Conservation (phyloP, 768 basidiomycete species). For the Suillus occidentalis region DNA sequence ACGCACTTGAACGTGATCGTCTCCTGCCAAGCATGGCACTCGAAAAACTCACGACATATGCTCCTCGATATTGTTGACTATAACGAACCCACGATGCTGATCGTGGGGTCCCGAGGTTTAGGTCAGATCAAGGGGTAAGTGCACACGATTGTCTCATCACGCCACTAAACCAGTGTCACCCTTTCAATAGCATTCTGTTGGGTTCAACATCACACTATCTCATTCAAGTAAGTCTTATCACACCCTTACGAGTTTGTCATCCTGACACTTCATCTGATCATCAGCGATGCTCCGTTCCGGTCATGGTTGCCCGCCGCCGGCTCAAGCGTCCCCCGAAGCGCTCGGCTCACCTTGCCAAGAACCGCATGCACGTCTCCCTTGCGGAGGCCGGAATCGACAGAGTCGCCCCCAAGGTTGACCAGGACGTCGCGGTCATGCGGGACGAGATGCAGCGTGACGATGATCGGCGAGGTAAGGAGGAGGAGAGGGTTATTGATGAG, state of each 20-base stretch:
- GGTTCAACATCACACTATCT: conserved; percentile 96
- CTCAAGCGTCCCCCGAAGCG: conserved; percentile 85
- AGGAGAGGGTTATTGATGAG: conserved; percentile 24
- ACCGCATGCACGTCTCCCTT: conserved; percentile 81
- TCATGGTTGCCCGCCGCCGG: conserved; percentile 93
- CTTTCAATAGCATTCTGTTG: conserved; percentile 70
- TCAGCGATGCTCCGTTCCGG: conserved; percentile 90
- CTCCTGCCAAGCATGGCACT: conserved; percentile 94
- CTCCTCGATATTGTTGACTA: conserved; percentile 89
- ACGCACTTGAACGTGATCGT: conserved; percentile 86
- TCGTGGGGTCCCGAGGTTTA: conserved; percentile 92
- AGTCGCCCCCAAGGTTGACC: conserved; percentile 81
- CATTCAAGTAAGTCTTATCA: conserved; percentile 56
- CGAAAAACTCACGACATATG: conserved; percentile 93
- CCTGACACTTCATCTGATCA: conserved; percentile 5
- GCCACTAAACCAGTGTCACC: not conserved
- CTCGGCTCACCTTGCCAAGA: conserved; percentile 76
- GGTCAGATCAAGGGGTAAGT: conserved; percentile 84
- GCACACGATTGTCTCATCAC: too few species aligned
- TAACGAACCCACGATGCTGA: conserved; percentile 85
- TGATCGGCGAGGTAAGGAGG: conserved; percentile 30
- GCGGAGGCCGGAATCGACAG: conserved; percentile 89
- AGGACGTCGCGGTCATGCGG: conserved; percentile 79
- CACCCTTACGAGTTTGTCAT: not conserved
- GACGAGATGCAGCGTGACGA: conserved; percentile 75